Evolutionary conservation across 2,329 filamentous ascomycete species (phyloP), one percentile per base, ranked within the genome.

Genomic region (Pseudocercospora cruenta): DNA sequence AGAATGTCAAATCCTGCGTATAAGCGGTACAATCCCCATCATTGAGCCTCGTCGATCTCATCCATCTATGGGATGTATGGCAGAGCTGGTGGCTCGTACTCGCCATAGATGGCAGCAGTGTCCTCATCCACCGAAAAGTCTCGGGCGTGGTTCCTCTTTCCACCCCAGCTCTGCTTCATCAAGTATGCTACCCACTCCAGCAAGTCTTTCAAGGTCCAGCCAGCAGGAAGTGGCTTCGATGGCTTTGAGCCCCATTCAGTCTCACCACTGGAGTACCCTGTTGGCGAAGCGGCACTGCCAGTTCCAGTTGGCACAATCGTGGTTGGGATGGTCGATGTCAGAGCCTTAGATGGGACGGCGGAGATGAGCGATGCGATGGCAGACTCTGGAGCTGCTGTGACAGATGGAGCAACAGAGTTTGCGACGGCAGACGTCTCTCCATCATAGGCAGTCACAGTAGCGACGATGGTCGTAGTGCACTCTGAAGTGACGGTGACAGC

Each of bases 171-270:
- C 66, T 73, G 57, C 60, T 68, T 64, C 53, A 74, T 58, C 31
- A 75, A 59, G 67, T 73, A 74, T 39, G 70, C 64, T 19, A 74
- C 69, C 74, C 72, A 75, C 53, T 70, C 62, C 47, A 73, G 66
- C 62, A 76, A 62, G 53, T 75, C 73, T 31, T 67, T 64, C 19
- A 75, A 58, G 1, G 72, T 73, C 63, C 68, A 73, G 59, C 72
- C 73, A 24, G 66, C 69, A 9, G 74, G 73, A 6, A 75, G 69
- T 28, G 68, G 36, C 64, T 76, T 74, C 43, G 66, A 58, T 47
- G 69, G 70, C 28, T 62, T 58, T 22, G 54, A 45, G 53, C 65
- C 62, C 58, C 62, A 65, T 10, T 58, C n/a, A 14, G 28, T 39
- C 31, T 58, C 55, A 16, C 55, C 31, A 21, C 28, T 58, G 19